phyloP scores from a whole-genome alignment of 176 grass and related monocot species.

The Musa troglodytarum region DNA sequence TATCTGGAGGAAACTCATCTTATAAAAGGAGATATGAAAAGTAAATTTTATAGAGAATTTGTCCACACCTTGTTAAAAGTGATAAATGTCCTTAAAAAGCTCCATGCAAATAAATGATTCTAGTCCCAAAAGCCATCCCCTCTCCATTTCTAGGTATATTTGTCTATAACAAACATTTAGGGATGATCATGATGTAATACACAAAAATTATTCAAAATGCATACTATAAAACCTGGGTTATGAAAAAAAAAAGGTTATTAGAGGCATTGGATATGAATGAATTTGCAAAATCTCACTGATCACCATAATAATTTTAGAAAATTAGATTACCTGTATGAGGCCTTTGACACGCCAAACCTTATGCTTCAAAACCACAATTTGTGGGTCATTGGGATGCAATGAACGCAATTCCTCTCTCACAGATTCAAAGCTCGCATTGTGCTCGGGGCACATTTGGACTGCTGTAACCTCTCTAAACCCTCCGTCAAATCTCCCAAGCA shows the following conservation, averaged over 20 bases:
- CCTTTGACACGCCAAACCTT: conserved; percentile 79
- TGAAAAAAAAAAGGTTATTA: conserved; percentile 1
- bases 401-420: conserved; percentile 49
- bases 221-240: not conserved
- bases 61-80: not conserved
- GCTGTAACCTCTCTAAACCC: conserved; percentile 36
- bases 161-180: not conserved
- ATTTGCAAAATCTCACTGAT: not conserved
- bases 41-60: no score
- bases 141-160: conserved; percentile 3
- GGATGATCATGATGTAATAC: not conserved
- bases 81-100: not conserved
- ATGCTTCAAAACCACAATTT: conserved; percentile 54
- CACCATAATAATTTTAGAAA: not conserved
- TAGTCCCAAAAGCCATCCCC: not conserved
- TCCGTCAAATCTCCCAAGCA: conserved; percentile 39
- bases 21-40: not conserved
- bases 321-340: conserved; percentile 51
- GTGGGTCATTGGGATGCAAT: conserved; percentile 48
- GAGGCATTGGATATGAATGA: not conserved
- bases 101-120: not conserved
- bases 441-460: conserved; percentile 47
- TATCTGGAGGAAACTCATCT: not conserved
- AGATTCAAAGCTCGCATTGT: conserved; percentile 47
- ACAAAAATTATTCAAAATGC: not conserved